Conservation (phyloP, 768 basidiomycete genomes). For the Trametes villosa region DNA sequence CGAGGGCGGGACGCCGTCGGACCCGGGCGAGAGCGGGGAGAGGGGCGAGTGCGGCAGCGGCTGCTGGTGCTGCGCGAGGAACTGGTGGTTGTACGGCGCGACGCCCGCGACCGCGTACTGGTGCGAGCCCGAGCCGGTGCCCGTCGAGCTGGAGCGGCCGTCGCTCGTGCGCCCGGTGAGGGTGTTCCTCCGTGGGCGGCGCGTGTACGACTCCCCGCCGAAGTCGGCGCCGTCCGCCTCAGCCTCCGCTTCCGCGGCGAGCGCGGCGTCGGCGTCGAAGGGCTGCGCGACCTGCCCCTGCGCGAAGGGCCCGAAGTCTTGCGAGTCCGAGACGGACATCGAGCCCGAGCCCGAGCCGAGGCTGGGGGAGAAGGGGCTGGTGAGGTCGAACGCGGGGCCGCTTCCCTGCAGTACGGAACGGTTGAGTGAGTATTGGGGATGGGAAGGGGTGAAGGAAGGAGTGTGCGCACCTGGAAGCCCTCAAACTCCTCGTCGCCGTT, state of each 20-base stretch:
- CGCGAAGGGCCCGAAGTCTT: slow-evolving; percentile 39
- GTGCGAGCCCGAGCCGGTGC: slow-evolving; percentile 37
- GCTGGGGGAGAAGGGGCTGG: slow-evolving; percentile 19
- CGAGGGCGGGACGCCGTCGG: slow-evolving; percentile 4
- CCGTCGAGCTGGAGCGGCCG: slow-evolving; percentile 54
- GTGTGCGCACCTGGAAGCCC: slow-evolving; percentile 72
- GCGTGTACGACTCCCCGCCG: slow-evolving; percentile 58
- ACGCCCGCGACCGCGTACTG: not conserved
- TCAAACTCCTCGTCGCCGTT: slow-evolving; percentile 52
- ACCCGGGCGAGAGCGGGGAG: slow-evolving; percentile 1
- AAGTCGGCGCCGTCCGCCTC: slow-evolving; percentile 59
- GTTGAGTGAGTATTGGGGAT: not conserved
- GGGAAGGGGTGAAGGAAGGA: not conserved
- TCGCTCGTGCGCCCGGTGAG: slow-evolving; percentile 50
- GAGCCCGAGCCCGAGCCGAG: slow-evolving; percentile 24
- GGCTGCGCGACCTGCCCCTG: slow-evolving; percentile 18
- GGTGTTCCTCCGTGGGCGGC: slow-evolving; percentile 30
- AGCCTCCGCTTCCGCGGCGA: slow-evolving; percentile 52
- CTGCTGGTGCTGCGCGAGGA: slow-evolving; percentile 25
- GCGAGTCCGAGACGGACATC: slow-evolving; percentile 23
- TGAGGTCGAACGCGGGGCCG: slow-evolving; percentile 13
- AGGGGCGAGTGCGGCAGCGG: slow-evolving; percentile 11
- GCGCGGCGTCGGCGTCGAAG: slow-evolving; percentile 48
- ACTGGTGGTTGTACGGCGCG: slow-evolving; percentile 34
- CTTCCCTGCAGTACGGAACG: slow-evolving; percentile 26